Conservation (phyloP, 1,284 basidiomycete genomes). For the Puccinia sorghi region DNA sequence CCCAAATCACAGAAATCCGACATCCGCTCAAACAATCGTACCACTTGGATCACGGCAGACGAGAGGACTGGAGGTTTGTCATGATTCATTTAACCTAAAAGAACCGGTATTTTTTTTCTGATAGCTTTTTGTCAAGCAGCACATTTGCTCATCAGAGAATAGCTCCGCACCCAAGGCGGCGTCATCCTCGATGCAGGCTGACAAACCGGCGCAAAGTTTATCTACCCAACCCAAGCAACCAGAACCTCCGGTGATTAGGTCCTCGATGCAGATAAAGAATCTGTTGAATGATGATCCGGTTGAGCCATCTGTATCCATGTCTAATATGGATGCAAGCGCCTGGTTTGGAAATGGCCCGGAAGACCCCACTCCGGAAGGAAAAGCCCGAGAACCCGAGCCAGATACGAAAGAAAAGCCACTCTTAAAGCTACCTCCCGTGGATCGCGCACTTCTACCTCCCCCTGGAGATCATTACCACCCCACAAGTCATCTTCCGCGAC, state of each 20-base stretch:
- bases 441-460: not conserved
- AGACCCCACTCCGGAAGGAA: not conserved
- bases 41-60: not conserved
- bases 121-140: not conserved
- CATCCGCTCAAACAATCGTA: not conserved
- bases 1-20: not conserved
- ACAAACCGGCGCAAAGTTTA: not conserved
- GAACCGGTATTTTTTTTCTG: not conserved
- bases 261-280: constrained; percentile 48
- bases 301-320: constrained; percentile 25
- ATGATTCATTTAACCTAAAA: not conserved
- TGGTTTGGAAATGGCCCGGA: constrained; percentile 35
- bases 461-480: constrained; percentile 3
- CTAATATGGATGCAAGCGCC: constrained; percentile 31
- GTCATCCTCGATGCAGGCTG: not conserved
- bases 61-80: constrained; percentile 9
- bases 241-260: constrained; percentile 22
- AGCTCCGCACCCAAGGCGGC: not conserved
- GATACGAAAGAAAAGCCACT: not conserved
- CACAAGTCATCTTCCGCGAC: constrained; percentile 5
- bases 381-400: not conserved
- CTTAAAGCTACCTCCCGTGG: not conserved
- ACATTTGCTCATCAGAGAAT: not conserved
- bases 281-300: constrained; percentile 49
- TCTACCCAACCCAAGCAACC: not conserved